These are phyloP conservation scores for Aureobasidium sp. DNA, from an alignment of 2,329 filamentous ascomycete genomes.

Conservation along the genomic window DNA sequence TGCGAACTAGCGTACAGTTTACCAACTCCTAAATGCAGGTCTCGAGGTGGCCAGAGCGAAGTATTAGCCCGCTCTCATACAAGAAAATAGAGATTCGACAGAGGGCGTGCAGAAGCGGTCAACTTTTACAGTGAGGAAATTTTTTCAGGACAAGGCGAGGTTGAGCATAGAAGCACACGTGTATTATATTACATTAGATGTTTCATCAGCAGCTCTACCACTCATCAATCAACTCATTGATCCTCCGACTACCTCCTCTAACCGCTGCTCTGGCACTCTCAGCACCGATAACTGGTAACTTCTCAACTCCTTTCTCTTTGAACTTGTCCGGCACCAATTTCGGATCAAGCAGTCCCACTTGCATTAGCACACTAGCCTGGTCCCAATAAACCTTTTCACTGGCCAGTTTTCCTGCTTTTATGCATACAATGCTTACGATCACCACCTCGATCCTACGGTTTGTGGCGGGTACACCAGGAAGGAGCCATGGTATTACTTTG, in stretches of 20 bases:
- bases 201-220: neutral
- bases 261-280: constrained; percentile 43
- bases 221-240: constrained; percentile 42
- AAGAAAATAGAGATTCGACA: no score
- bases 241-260: constrained; percentile 35
- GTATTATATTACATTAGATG: no score
- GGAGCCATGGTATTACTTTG: constrained; percentile 50
- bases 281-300: constrained; percentile 40
- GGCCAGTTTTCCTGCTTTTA: constrained; percentile 48
- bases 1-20: no score
- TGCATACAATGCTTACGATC: constrained; percentile 50
- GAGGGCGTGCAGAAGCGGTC: no score
- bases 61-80: no score
- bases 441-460: constrained; percentile 49
- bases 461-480: constrained; percentile 52
- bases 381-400: constrained; percentile 58
- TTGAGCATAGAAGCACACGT: no score
- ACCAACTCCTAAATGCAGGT: no score
- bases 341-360: constrained; percentile 52
- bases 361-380: constrained; percentile 54
- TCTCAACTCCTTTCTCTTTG: constrained; percentile 39
- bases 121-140: no score
- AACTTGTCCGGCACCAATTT: constrained; percentile 44
- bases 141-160: no score
- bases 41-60: no score